Percentiles rank a stretch among this genome's conserved stretches.
Evolutionary conservation across 768 basidiomycete genomes (phyloP).

Genomic region (Arthromyces matolae): DNA sequence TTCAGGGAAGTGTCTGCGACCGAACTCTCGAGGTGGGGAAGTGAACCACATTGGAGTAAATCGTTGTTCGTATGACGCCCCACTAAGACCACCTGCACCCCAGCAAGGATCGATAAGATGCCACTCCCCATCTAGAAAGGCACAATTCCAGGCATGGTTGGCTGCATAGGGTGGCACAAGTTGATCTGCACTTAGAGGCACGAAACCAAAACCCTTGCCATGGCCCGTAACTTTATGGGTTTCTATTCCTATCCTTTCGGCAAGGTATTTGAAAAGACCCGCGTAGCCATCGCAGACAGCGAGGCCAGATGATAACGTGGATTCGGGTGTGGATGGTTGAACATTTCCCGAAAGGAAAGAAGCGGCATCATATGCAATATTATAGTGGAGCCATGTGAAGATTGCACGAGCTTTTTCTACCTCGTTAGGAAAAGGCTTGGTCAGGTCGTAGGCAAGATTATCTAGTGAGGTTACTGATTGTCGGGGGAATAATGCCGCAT

Average conservation of each 20-base stretch:
- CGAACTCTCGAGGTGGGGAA: constrained; percentile 40
- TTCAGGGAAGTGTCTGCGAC: constrained; percentile 39
- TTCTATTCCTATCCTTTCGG: constrained; percentile 36
- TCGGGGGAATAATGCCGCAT: constrained; percentile 42
- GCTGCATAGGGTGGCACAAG: constrained; percentile 33
- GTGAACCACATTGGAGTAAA: constrained; percentile 42
- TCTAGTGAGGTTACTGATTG: constrained; percentile 34
- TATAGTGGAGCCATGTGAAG: constrained; percentile 46
- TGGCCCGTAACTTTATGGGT: constrained; percentile 40
- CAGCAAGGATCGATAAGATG: constrained; percentile 45
- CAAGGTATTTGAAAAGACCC: constrained; percentile 38
- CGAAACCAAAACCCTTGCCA: constrained; percentile 44
- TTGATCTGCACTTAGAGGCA: constrained; percentile 26
- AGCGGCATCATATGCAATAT: constrained; percentile 41
- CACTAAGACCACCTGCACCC: constrained; percentile 43
- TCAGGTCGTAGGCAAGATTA: constrained; percentile 37
- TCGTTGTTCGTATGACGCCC: constrained; percentile 28
- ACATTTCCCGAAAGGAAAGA: constrained; percentile 43
- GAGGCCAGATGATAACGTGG: constrained; percentile 38
- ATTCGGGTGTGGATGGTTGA: constrained; percentile 31
- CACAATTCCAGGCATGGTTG: constrained; percentile 50
- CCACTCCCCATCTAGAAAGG: constrained; percentile 42
- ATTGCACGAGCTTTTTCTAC: constrained; percentile 44
- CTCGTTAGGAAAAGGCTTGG: constrained; percentile 38
- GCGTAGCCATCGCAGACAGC: constrained; percentile 51